Conservation (phyloP, 139 green algal genomes). For the Chloropicon primus region DNA sequence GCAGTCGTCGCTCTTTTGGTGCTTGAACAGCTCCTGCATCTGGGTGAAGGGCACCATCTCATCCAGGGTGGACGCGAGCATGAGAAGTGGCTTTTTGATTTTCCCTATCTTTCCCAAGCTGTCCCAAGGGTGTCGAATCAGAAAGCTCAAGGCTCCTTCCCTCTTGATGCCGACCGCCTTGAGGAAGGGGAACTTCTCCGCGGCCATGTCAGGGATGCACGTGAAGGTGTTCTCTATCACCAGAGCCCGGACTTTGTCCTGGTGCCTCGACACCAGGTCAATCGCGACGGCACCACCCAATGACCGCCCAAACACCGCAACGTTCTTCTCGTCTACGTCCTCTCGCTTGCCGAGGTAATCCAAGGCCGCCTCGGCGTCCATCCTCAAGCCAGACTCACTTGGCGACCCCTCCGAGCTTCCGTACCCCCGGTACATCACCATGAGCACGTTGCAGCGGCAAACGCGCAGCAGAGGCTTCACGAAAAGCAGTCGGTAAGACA, state of each 20-base stretch:
- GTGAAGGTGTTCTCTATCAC: constrained; percentile 83
- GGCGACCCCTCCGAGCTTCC: constrained; percentile 49
- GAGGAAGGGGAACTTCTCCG: constrained; percentile 30
- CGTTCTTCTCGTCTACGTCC: constrained; percentile 31
- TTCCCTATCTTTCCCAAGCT: background rate
- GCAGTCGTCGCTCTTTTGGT: background rate
- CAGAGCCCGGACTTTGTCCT: constrained; percentile 37
- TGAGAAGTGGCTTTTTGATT: background rate
- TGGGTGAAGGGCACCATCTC: background rate
- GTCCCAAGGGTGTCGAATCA: background rate
- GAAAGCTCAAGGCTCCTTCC: background rate
- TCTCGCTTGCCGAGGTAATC: constrained; percentile 27
- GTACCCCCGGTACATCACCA: constrained; percentile 70
- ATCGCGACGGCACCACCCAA: constrained; percentile 71
- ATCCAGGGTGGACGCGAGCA: background rate
- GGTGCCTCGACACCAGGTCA: constrained; percentile 39
- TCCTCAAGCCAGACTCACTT: constrained; percentile 50
- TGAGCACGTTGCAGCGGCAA: constrained; percentile 32
- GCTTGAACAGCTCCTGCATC: background rate
- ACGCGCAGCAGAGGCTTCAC: constrained; percentile 34
- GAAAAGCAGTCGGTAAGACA: constrained; percentile 66
- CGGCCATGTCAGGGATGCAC: constrained; percentile 48
- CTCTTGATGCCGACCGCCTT: background rate
- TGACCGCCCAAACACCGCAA: constrained; percentile 66
- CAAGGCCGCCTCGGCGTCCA: constrained; percentile 51